Percentiles rank a stretch among this genome's conserved stretches.
phyloP scores from a whole-genome alignment of 2,329 filamentous ascomycete species.

The Ophiosphaerella herpotricha region DNA sequence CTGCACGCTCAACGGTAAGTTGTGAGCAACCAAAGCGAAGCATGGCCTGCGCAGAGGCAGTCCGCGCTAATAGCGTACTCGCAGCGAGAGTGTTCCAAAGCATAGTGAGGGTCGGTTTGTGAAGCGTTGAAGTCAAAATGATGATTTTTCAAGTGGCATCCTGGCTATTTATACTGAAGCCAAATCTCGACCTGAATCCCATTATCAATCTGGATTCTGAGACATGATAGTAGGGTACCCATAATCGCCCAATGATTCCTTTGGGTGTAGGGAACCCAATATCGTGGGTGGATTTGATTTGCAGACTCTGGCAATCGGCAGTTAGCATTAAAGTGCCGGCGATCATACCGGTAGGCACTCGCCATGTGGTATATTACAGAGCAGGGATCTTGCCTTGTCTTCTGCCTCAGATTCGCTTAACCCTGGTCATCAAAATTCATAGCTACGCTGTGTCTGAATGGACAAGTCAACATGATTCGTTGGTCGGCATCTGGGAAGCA shows the following conservation, averaged over 20 bases:
- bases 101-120: constrained; percentile 19
- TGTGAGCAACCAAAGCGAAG: constrained; percentile 42
- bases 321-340: constrained; percentile 25
- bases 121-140: background rate
- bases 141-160: background rate
- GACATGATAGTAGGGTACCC: constrained; percentile 7
- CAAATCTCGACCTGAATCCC: background rate
- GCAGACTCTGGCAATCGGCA: constrained; percentile 12
- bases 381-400: background rate
- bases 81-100: constrained; percentile 28
- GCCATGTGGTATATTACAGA: constrained; percentile 4
- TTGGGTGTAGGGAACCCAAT: constrained; percentile 6
- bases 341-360: constrained; percentile 7
- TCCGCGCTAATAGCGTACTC: constrained; percentile 26
- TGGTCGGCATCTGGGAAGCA: background rate
- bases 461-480: background rate
- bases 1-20: constrained; percentile 58
- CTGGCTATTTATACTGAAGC: constrained; percentile 13
- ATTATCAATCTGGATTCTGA: background rate
- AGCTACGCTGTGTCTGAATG: background rate
- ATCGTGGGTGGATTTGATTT: constrained; percentile 16
- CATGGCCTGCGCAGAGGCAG: constrained; percentile 38
- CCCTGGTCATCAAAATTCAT: background rate
- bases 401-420: background rate
- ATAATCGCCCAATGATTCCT: constrained; percentile 3